Evolutionary conservation across 352 stramenopile genomes (phyloP), one percentile per base, ranked within the genome.

Genomic region (Pythium phragmiticola): DNA sequence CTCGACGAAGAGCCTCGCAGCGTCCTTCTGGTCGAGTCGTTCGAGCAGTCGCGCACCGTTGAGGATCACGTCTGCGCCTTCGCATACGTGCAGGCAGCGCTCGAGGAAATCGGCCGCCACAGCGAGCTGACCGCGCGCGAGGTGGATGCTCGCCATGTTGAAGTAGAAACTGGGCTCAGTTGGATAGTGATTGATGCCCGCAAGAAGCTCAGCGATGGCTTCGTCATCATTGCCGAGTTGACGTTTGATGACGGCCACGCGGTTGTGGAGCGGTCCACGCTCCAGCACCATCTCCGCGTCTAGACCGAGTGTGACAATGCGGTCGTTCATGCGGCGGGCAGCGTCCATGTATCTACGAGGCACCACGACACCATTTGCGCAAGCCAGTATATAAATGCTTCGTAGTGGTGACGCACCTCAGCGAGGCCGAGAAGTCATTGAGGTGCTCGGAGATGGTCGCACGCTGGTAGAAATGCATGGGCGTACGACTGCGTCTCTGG

Each of bases 61-160:
- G 5, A 19, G 26, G 6, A 68, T n/a, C 17, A 21, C 16, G 1
- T 51, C 30, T n/a, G 41, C 33, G 19, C 41, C 37, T 23, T 46
- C 28, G 37, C 61, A 68, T 1, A 63, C 53, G 39, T 43, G 16
- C 23, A 68, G 52, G 30, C 61, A 68, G 12, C 61, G 52, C 12
- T 68, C 46, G 7, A 68, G 61, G 34, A 61, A 48, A 4, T n/a
- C 30, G 16, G 21, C 56, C 4, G 71, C 75, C 37, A 58, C 52
- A 6, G 71, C 48, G 3, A 45, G 8, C n/a, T 78, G 48, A 2
- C 62, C 58, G 17, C 56, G 45, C 5, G 74, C 19, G 0, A 73
- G 58, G 16, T 77, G 64, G 17, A 80, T 75, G 30, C 82, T 16
- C 33, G 69, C 80, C 0, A 68, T 60, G 57, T 91, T 91, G 19